phyloP scores from a whole-genome alignment of 2,329 filamentous ascomycete genomes.

The Basipetospora chlamydospora region DNA sequence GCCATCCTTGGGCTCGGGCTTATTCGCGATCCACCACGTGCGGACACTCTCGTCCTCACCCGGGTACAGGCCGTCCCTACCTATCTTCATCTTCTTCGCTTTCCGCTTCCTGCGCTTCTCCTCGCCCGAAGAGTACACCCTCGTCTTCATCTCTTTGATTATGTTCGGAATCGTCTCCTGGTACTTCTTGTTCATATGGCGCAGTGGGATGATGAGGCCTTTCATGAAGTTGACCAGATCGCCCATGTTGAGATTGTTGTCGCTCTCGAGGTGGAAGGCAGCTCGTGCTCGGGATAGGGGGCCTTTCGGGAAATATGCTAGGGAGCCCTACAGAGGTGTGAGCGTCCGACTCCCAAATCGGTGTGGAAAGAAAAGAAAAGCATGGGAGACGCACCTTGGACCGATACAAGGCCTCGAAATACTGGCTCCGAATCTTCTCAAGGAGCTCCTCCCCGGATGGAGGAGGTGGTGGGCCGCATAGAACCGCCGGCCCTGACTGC shows the following conservation, averaged over 20 bases:
- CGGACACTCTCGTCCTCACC: slow-evolving; percentile 49
- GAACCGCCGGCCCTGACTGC: neutral
- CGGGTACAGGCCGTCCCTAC: slow-evolving; percentile 54
- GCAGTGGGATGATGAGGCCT: slow-evolving; percentile 48
- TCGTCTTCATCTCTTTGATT: slow-evolving; percentile 39
- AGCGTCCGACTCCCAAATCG: slow-evolving; percentile 9
- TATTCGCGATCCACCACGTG: slow-evolving; percentile 54
- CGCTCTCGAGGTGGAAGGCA: slow-evolving; percentile 49
- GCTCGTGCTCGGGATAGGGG: slow-evolving; percentile 62
- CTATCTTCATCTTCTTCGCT: slow-evolving; percentile 49
- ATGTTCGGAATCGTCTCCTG: slow-evolving; percentile 53
- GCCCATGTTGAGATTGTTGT: slow-evolving; percentile 42
- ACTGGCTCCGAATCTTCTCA: slow-evolving; percentile 41
- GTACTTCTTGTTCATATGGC: slow-evolving; percentile 66
- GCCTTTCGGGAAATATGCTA: slow-evolving; percentile 75
- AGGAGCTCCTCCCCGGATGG: slow-evolving; percentile 17
- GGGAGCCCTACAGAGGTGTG: slow-evolving; percentile 40
- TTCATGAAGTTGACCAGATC: slow-evolving; percentile 57
- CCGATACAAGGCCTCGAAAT: slow-evolving; percentile 47
- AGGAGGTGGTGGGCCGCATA: slow-evolving; percentile 1
- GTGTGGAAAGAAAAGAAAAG: too few relatives aligned
- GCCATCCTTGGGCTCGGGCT: slow-evolving; percentile 34
- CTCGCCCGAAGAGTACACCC: slow-evolving; percentile 40
- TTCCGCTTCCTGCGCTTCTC: slow-evolving; percentile 26
- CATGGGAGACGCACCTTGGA: slow-evolving; percentile 46